These are phyloP conservation scores for Lactarius tabidus DNA, from an alignment of 768 basidiomycete genomes.

Conservation along the genomic window DNA sequence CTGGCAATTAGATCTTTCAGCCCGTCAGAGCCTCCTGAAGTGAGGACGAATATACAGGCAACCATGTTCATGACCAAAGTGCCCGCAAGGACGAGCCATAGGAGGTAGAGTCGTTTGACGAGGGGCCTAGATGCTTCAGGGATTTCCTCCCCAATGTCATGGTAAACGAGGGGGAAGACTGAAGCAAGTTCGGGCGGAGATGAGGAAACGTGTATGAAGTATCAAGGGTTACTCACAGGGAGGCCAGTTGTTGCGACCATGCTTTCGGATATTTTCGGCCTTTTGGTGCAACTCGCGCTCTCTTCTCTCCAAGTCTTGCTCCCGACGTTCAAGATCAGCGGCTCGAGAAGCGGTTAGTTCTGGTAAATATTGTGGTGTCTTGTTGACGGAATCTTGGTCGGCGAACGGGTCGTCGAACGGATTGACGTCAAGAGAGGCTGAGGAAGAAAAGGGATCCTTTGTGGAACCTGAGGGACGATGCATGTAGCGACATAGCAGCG, in stretches of 20 bases:
- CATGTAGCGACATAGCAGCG: conserved; percentile 2
- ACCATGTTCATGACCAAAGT: conserved; percentile 89
- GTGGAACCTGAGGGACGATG: conserved; percentile 33
- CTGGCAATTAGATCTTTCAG: conserved; percentile 78
- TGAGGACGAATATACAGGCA: conserved; percentile 81
- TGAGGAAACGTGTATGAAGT: conserved; percentile 5
- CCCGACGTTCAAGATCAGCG: conserved; percentile 71
- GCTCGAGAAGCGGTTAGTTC: conserved; percentile 40
- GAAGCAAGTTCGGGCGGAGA: conserved; percentile 13
- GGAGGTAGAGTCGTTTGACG: conserved; percentile 82
- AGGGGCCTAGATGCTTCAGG: conserved; percentile 74
- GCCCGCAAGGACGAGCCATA: conserved; percentile 86
- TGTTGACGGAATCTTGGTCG: conserved; percentile 28
- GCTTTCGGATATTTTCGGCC: conserved; percentile 62
- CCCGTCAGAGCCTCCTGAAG: conserved; percentile 70
- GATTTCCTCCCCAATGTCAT: conserved; percentile 88
- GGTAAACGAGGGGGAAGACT: conserved; percentile 95
- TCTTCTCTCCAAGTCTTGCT: conserved; percentile 75
- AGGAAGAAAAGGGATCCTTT: conserved; percentile 82
- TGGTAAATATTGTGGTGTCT: conserved; percentile 25
- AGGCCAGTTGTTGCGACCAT: conserved; percentile 93
- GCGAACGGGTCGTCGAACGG: conserved; percentile 84
- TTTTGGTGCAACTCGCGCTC: conserved; percentile 70
- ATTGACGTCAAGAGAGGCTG: conserved; percentile 80
- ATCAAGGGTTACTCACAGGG: conserved; percentile 55